Evolutionary conservation across 2,329 filamentous ascomycete genomes (phyloP), one percentile per base, ranked within the genome.

Genomic region (Stromatinia cepivora): DNA sequence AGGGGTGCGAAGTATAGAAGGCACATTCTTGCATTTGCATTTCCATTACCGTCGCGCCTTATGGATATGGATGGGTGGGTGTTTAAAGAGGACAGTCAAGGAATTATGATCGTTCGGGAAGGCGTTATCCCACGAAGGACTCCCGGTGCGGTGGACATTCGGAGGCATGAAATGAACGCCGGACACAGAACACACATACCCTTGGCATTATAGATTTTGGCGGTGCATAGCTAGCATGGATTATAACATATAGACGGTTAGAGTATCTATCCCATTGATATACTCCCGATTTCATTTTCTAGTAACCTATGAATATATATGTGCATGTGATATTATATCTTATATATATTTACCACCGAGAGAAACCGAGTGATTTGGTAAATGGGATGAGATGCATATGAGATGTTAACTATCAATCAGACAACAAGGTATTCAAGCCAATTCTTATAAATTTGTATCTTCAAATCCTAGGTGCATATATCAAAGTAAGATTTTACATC

Each of bases 141-240:
- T n/a, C 53, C 15, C 22, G 11, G 15, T 6, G 13, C 56, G n/a
- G 6, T 59, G 56, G 22, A 6, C 17, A 11, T 42, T 42, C 6
- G 15, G 17, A 57, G 36, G 10, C 13, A 28, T 20, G 22, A 2
- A 28, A 1, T 42, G 9, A 4, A 59, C 17, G 13, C 56, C 9
- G 22, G n/a, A 28, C 13, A 20, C 15, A 39, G 34, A 36, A 59
- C 13, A 59, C 25, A 45, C 36, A 39, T 39, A n/a, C 10, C 34
- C n/a, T 42, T 42, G 10, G 2, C 34, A 58, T 28, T 45, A 25
- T 28, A 28, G 42, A 61, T 31, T 31, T 36, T 20, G 22, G 22
- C 13, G 20, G 17, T 39, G 46, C 61, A 63, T 63, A 28, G n/a
- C 48, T 39, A 52, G 61, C 61, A 50, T 52, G 46, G 45, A 22